Conservation (phyloP, 2,329 filamentous ascomycete species). For the Arachnomyces sp. region DNA sequence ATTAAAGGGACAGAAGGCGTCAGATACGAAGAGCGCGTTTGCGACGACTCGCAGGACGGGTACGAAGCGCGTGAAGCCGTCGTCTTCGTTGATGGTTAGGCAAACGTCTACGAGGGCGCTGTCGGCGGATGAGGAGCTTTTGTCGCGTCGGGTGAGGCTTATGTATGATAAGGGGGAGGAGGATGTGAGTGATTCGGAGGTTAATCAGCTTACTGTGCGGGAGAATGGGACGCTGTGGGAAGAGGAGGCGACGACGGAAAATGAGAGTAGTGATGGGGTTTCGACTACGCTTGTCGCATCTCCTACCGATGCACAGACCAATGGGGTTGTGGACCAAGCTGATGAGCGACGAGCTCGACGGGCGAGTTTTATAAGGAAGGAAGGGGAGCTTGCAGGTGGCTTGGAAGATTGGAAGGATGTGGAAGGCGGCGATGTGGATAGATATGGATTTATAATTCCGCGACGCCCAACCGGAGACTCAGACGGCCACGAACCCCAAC, state of each 20-base stretch:
- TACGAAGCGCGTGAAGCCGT: conserved; percentile 22
- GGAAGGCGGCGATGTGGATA: conserved; percentile 50
- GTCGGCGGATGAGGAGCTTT: conserved; percentile 55
- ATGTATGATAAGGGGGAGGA: conserved; percentile 58
- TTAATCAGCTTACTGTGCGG: conserved; percentile 26
- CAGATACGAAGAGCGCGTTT: conserved; percentile 13
- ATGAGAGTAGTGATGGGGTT: conserved; percentile 22
- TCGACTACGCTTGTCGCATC: conserved; percentile 19
- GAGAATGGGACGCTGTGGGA: conserved; percentile 35
- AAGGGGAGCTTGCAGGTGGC: conserved; percentile 53
- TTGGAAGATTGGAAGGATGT: conserved; percentile 59
- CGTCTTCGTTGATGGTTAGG: conserved; percentile 30
- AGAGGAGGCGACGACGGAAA: conserved; percentile 23
- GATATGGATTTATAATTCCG: conserved; percentile 56
- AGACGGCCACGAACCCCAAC: conserved; percentile 28
- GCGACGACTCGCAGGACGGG: conserved; percentile 15
- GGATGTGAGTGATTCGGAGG: conserved; percentile 37
- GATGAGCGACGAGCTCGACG: background rate
- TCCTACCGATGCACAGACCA: conserved; percentile 20
- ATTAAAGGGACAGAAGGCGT: conserved; percentile 44
- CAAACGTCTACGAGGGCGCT: conserved; percentile 42
- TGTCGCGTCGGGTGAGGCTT: conserved; percentile 53
- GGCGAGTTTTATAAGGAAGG: conserved; percentile 34
- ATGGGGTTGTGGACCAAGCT: conserved; percentile 12
- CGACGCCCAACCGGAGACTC: conserved; percentile 19